phyloP scores from a whole-genome alignment of 345 rosid species.

The Ailanthus altissimus region DNA sequence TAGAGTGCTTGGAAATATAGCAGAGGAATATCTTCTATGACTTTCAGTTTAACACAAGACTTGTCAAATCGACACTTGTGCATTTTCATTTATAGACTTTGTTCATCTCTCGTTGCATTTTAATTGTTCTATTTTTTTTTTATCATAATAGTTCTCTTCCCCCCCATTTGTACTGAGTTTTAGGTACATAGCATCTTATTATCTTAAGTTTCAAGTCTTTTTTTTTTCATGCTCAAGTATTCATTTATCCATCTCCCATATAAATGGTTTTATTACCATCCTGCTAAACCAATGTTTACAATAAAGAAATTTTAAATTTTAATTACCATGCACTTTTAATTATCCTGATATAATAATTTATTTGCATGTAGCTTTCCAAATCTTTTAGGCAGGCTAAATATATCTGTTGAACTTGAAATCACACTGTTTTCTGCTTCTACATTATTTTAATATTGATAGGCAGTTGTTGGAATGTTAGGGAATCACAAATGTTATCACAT shows the following conservation, averaged over 20 bases:
- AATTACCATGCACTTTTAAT: neutral
- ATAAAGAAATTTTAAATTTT: neutral
- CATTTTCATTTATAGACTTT: too few relatives aligned
- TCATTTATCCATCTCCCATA: neutral
- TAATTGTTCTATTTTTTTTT: too few relatives aligned
- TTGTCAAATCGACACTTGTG: constrained; percentile 71
- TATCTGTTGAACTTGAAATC: too few relatives aligned
- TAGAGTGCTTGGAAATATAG: constrained; percentile 77
- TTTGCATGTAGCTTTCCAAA: neutral
- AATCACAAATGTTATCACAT: too few relatives aligned
- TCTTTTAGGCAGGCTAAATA: too few relatives aligned
- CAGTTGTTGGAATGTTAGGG: too few relatives aligned
- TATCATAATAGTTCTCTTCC: too few relatives aligned
- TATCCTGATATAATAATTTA: neutral
- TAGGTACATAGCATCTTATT: neutral
- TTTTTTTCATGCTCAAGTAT: neutral
- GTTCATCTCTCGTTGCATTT: too few relatives aligned
- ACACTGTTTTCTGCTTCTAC: too few relatives aligned
- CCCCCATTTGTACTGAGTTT: neutral
- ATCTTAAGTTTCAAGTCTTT: neutral
- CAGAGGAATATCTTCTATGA: constrained; percentile 70
- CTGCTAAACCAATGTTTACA: neutral
- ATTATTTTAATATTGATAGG: too few relatives aligned
- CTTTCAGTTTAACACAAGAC: constrained; percentile 90
- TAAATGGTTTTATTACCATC: neutral